A percentile compares a stretch with the other conserved stretches of the same genome.
Evolutionary conservation across 768 basidiomycete species (phyloP).

Genomic region (Boletus rex-veris): DNA sequence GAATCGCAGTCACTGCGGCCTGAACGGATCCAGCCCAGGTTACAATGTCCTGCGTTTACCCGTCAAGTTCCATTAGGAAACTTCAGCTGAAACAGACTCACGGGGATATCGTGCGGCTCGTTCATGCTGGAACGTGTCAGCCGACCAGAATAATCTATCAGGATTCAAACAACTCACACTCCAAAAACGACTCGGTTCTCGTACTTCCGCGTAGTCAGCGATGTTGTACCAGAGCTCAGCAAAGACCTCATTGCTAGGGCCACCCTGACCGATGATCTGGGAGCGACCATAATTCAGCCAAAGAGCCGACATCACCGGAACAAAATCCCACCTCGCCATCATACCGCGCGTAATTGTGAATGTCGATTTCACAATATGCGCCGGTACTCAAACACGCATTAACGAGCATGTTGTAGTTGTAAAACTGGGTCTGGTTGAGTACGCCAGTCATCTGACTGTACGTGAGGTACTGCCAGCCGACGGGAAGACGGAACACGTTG

Average conservation of each 20-base stretch:
- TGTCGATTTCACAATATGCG: conserved; percentile 53
- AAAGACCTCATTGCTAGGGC: conserved; percentile 52
- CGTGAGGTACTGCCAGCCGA: conserved; percentile 56
- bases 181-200: conserved; percentile 46
- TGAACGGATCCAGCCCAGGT: conserved; percentile 51
- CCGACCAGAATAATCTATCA: background rate
- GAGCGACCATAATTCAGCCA: background rate
- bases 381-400: conserved; percentile 43
- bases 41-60: conserved; percentile 30
- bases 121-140: conserved; percentile 45
- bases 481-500: conserved; percentile 58
- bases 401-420: conserved; percentile 48
- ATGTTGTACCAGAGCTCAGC: conserved; percentile 51
- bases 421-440: conserved; percentile 43
- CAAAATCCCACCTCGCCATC: conserved; percentile 36
- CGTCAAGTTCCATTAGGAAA: background rate
- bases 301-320: background rate
- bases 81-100: background rate
- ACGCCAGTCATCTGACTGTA: conserved; percentile 37
- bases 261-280: conserved; percentile 60
- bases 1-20: conserved; percentile 60
- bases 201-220: conserved; percentile 45
- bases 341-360: conserved; percentile 61
- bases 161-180: conserved; percentile 33
- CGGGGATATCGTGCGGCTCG: conserved; percentile 57